Evolutionary conservation across 2,329 filamentous ascomycete genomes (phyloP).

Genomic region (Gnomoniopsis smithogilvyi): DNA sequence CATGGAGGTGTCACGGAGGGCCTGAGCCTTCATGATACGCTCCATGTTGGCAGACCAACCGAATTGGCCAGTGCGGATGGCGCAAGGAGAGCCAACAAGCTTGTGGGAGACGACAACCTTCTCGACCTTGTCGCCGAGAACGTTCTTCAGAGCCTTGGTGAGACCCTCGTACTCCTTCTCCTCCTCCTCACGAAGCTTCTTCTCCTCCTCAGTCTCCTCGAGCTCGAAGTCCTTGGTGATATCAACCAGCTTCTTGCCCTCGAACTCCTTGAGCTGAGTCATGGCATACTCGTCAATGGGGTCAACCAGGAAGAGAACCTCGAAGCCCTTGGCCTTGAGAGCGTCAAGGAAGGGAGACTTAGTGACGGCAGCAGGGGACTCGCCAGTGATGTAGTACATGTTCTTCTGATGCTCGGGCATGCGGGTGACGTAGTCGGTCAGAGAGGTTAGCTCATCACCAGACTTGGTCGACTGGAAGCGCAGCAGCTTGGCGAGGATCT

Average conservation of each 20-base stretch:
- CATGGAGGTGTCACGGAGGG: slow-evolving; percentile 99
- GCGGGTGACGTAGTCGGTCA: slow-evolving; percentile 96
- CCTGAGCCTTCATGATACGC: slow-evolving; percentile 99
- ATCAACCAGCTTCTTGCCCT: slow-evolving; percentile 99
- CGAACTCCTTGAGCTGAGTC: slow-evolving; percentile 99
- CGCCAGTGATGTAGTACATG: slow-evolving; percentile 99
- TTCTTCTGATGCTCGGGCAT: slow-evolving; percentile 99
- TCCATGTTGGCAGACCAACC: slow-evolving; percentile 99
- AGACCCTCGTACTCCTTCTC: slow-evolving; percentile 98
- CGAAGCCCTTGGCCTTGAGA: slow-evolving; percentile 98
- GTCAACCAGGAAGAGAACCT: slow-evolving; percentile 98
- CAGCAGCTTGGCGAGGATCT: slow-evolving; percentile 90
- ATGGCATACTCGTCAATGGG: slow-evolving; percentile 99
- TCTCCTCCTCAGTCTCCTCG: slow-evolving; percentile 99
- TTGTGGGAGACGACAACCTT: slow-evolving; percentile 99
- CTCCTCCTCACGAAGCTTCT: slow-evolving; percentile 89
- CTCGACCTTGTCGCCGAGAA: slow-evolving; percentile 99
- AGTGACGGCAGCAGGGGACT: slow-evolving; percentile 96
- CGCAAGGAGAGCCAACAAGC: slow-evolving; percentile 89
- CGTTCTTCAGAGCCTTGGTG: slow-evolving; percentile 97
- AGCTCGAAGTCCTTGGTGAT: slow-evolving; percentile 99
- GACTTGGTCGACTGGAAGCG: slow-evolving; percentile 99
- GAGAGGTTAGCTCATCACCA: slow-evolving; percentile 90
- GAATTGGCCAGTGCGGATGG: slow-evolving; percentile 99
- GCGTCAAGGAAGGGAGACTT: slow-evolving; percentile 99